Evolutionary conservation across 2,329 filamentous ascomycete species (phyloP).

Genomic region (Verticillium tricorpus): DNA sequence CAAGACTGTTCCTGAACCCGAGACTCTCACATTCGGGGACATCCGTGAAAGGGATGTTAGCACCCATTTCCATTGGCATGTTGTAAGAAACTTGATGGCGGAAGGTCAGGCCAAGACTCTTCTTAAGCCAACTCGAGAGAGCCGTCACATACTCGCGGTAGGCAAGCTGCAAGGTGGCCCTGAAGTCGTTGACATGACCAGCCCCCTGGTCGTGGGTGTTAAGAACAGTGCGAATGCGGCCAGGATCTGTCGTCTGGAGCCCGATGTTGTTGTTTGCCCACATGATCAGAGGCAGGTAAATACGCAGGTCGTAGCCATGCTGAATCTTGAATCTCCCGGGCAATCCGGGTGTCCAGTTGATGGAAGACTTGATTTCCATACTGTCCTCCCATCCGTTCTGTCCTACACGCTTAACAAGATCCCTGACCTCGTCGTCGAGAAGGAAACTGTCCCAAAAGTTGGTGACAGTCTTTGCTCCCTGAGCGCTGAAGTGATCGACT

Average conservation of each 20-base stretch:
- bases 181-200: too few species aligned
- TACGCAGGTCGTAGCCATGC: too few species aligned
- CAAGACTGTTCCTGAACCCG: slow-evolving; percentile 28
- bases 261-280: too few species aligned
- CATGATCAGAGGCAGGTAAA: too few species aligned
- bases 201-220: too few species aligned
- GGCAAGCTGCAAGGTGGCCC: neutral
- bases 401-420: slow-evolving; percentile 16
- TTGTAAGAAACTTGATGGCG: slow-evolving; percentile 32
- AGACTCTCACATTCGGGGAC: slow-evolving; percentile 36
- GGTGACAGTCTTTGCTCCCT: slow-evolving; percentile 27
- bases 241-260: too few species aligned
- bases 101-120: neutral
- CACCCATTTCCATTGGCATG: slow-evolving; percentile 34
- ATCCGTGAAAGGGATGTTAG: slow-evolving; percentile 29
- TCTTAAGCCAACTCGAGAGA: neutral
- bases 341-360: too few species aligned
- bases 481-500: slow-evolving; percentile 28
- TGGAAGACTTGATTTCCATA: too few species aligned
- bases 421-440: slow-evolving; percentile 21
- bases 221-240: too few species aligned
- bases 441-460: slow-evolving; percentile 34
- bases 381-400: too few species aligned
- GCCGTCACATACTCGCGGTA: slow-evolving; percentile 4
- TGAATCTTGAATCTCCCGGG: too few species aligned